These are phyloP conservation scores for Suillus ampliporus DNA, from an alignment of 768 basidiomycete species.

Conservation along the genomic window DNA sequence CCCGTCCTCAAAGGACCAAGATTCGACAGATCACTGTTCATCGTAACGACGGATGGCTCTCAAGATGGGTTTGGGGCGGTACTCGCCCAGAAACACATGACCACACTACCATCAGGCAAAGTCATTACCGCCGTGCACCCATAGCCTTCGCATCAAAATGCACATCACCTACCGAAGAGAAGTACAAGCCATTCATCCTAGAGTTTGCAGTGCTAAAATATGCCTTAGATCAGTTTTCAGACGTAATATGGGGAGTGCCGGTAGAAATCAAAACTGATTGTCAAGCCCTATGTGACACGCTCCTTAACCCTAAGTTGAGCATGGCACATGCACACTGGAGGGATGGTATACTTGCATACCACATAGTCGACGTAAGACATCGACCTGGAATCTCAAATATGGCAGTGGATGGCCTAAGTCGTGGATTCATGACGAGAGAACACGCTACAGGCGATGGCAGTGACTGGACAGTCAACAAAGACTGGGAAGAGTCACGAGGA, in stretches of 20 bases:
- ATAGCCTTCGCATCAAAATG: constrained; percentile 37
- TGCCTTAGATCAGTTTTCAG: constrained; percentile 35
- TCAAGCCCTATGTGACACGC: constrained; percentile 28
- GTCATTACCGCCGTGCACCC: constrained; percentile 19
- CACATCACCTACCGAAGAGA: constrained; percentile 35
- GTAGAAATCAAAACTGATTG: constrained; percentile 37
- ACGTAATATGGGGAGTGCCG: constrained; percentile 35
- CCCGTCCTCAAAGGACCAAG: constrained; percentile 38
- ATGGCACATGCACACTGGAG: constrained; percentile 27
- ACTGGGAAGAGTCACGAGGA: constrained; percentile 25
- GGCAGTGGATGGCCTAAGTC: constrained; percentile 40
- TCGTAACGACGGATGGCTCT: constrained; percentile 41
- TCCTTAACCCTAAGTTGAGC: constrained; percentile 18
- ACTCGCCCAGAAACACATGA: constrained; percentile 29
- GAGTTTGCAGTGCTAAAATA: constrained; percentile 46
- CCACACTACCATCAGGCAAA: constrained; percentile 24
- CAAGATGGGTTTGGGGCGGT: constrained; percentile 40
- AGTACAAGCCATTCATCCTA: constrained; percentile 40
- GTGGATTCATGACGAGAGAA: constrained; percentile 21
- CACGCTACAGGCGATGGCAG: constrained; percentile 29
- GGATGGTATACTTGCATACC: too few relatives aligned
- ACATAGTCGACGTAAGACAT: too few relatives aligned
- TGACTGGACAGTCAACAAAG: constrained; percentile 37
- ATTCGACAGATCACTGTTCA: constrained; percentile 41
- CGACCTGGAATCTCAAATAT: constrained; percentile 23